Evolutionary conservation across 2,329 filamentous ascomycete genomes (phyloP).

Genomic region (Bipolaris oryzae): DNA sequence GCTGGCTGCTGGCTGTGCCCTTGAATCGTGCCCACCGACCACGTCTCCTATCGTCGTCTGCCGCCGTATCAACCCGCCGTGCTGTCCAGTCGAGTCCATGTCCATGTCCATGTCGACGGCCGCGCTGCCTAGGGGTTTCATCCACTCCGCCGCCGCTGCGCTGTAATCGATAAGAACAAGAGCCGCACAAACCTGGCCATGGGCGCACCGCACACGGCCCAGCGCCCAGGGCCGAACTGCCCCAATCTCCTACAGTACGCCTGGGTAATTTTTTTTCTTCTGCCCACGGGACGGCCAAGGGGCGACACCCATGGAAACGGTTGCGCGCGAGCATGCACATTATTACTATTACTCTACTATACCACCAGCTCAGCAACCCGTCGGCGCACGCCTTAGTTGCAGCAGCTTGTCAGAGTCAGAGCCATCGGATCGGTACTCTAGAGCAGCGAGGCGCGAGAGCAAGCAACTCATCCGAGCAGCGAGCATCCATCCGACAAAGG

Average conservation of each 20-base stretch:
- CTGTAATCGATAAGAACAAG: constrained; percentile 28
- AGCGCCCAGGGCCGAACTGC: neutral
- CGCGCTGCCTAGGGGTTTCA: constrained; percentile 16
- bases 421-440: constrained; percentile 10
- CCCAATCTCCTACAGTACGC: neutral
- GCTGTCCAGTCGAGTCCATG: neutral
- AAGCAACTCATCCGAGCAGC: constrained; percentile 32
- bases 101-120: neutral
- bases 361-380: neutral
- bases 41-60: neutral
- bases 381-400: constrained; percentile 9
- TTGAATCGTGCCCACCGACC: constrained; percentile 20
- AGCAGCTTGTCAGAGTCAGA: constrained; percentile 18
- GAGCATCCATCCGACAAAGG: constrained; percentile 26
- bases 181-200: constrained; percentile 16
- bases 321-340: constrained; percentile 5
- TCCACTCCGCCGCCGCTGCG: constrained; percentile 14
- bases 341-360: too few species aligned
- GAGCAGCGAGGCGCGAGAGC: constrained; percentile 13
- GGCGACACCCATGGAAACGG: constrained; percentile 7
- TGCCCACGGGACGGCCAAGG: neutral
- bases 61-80: constrained; percentile 4
- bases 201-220: constrained; percentile 1
- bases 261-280: neutral
- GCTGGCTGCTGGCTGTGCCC: constrained; percentile 24